phyloP scores from a whole-genome alignment of 2,329 filamentous ascomycete species.

The Ambrosiella cleistominuta region DNA sequence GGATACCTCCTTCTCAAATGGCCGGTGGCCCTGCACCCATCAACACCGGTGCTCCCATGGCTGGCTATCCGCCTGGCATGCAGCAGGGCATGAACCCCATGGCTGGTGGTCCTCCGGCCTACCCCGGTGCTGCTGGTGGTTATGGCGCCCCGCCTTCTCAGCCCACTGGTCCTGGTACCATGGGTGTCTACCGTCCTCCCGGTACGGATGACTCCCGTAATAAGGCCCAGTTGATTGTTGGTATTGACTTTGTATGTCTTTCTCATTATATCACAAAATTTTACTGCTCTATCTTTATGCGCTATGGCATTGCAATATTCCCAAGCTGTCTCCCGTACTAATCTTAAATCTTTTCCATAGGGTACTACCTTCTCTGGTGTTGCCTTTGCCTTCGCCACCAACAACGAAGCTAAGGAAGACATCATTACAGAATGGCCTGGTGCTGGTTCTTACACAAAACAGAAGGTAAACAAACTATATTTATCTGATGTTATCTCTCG shows the following conservation, averaged over 20 bases:
- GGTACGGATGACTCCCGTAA: slow-evolving; percentile 61
- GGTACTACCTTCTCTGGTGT: slow-evolving; percentile 97
- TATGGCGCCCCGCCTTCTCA: slow-evolving; percentile 32
- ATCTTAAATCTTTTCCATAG: slow-evolving; percentile 27
- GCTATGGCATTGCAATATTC: not conserved
- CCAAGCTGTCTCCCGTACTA: not conserved
- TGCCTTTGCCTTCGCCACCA: slow-evolving; percentile 90
- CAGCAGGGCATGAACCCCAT: slow-evolving; percentile 16
- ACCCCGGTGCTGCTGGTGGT: slow-evolving; percentile 27
- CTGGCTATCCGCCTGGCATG: slow-evolving; percentile 43
- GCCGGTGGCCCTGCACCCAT: slow-evolving; percentile 48
- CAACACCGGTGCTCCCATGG: slow-evolving; percentile 42
- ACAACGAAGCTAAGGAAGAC: slow-evolving; percentile 93
- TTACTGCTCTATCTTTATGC: not conserved
- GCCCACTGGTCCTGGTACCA: slow-evolving; percentile 19
- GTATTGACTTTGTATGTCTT: slow-evolving; percentile 80
- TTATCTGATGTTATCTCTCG: not conserved
- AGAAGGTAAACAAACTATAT: slow-evolving; percentile 50
- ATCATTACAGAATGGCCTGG: slow-evolving; percentile 99
- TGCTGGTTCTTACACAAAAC: slow-evolving; percentile 91
- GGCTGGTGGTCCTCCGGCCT: slow-evolving; percentile 24
- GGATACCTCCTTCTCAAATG: slow-evolving; percentile 43
- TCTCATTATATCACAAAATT: not conserved
- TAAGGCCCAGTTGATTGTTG: slow-evolving; percentile 94
- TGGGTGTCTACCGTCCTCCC: slow-evolving; percentile 17